phyloP scores from a whole-genome alignment of 1,139 yeast species.

The Yamadazyma songkhlaensis region DNA sequence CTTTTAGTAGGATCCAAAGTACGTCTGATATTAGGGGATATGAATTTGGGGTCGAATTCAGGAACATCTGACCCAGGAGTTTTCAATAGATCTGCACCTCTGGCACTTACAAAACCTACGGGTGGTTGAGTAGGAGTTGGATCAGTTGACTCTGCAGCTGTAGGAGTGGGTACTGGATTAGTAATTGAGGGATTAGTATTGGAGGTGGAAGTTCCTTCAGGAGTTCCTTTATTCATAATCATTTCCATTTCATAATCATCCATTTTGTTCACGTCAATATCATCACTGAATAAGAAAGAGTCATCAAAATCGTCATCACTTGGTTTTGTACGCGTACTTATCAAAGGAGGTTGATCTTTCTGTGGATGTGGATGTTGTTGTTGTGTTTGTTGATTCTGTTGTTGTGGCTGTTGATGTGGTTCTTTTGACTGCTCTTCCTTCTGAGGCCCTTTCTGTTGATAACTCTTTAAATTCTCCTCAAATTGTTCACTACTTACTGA shows the following conservation, averaged over 20 bases:
- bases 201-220: constrained; percentile 1
- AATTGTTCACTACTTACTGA: constrained; percentile 4
- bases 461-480: constrained; percentile 1
- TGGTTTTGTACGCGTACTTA: constrained; percentile 8
- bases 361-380: not conserved
- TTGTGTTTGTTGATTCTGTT: not conserved
- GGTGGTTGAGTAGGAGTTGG: not conserved
- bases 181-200: not conserved
- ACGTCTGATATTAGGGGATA: constrained; percentile 50
- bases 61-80: constrained; percentile 39
- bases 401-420: not conserved
- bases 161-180: not conserved
- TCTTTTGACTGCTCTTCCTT: too few species aligned
- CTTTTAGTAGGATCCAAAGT: constrained; percentile 60
- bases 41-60: constrained; percentile 46
- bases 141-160: not conserved
- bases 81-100: constrained; percentile 52
- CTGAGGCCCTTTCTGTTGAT: constrained; percentile 2
- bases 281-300: constrained; percentile 68
- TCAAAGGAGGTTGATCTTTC: constrained; percentile 8
- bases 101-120: constrained; percentile 56
- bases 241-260: constrained; percentile 29
- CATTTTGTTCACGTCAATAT: constrained; percentile 30
- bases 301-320: constrained; percentile 48
- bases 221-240: constrained; percentile 15